Percentiles rank a stretch among this genome's conserved stretches.
Evolutionary conservation across 31 red algal species (phyloP).

Genomic region (Porphyra umbilicalis): DNA sequence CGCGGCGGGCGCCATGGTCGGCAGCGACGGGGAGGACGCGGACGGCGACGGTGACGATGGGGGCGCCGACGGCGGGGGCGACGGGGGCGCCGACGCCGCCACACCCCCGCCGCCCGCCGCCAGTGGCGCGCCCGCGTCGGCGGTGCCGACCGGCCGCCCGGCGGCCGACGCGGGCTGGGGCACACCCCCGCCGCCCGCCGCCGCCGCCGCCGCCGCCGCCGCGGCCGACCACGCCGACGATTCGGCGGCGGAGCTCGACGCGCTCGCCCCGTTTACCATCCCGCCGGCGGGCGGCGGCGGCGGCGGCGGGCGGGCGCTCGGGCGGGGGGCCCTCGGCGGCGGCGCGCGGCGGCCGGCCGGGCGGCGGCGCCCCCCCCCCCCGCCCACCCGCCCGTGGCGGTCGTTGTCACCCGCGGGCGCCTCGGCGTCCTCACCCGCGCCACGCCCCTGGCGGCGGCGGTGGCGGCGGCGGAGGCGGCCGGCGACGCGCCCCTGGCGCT

Average conservation of each 20-base stretch:
- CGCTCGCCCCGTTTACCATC: background rate
- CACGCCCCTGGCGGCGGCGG: background rate
- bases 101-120: too few relatives aligned
- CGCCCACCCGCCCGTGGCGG: background rate
- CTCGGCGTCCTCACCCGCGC: background rate
- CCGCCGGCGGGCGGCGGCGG: background rate
- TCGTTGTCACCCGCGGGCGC: background rate
- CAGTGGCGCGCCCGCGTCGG: background rate
- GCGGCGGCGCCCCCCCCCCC: background rate
- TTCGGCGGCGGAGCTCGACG: background rate
- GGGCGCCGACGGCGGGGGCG: background rate
- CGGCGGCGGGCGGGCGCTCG: background rate
- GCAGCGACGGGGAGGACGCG: background rate
- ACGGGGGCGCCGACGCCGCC: background rate
- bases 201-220: background rate
- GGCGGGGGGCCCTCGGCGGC: background rate
- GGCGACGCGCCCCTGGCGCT: background rate
- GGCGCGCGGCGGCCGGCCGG: background rate
- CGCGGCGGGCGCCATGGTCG: background rate
- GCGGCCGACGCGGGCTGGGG: background rate
- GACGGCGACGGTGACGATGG: background rate
- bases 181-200: background rate
- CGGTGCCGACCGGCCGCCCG: background rate
- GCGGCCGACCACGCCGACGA: background rate
- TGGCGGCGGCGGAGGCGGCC: background rate